Base-by-base conservation (phyloP, 2,329 filamentous ascomycete species). In the Xylariaceae sp. region DNA sequence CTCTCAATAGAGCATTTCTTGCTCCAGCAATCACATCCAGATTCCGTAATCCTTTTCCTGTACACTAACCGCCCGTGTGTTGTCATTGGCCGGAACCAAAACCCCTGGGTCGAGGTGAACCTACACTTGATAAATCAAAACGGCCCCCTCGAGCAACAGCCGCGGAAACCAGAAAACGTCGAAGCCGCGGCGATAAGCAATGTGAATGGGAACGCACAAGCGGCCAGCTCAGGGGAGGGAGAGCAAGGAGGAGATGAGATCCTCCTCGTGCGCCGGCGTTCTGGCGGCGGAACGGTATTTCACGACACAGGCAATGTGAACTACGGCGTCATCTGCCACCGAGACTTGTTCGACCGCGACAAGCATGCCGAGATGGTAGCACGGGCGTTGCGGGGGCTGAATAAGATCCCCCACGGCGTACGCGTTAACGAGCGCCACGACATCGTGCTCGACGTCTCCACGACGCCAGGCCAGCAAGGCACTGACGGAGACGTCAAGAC, bases 11-110 rank as follows among this genome's bases (percentile, higher is more conserved):
- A 99, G 75, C 90, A 97, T 69, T 86, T 89, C 70, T 84, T 99
- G 29, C 81, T 97, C 7, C 84, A 89, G 64, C 83, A 84, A 51
- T 86, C 87, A 0, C 81, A 85, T 1, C 76, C 83, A 6, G 81
- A 87, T 56, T 90, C 90, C 12, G 86, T 81, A 13, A 72, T 97
- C 47, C 81, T 97, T 1, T 88, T 97, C 53, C 80, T 96, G 47
- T 99, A 97, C 74, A 81, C 84, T 64, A 97, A 99, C 72, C 73
- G 83, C 36, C 91, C 92, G 0, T 91, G 89, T 68, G 80, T 99
- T 55, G 86, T 99, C 67, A 86, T 99, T 62, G 94, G 94, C 41
- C 85, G 94, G 56, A 99, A 99, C 70, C 94, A 99, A 74, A 99
- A 99, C 70, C 94, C 94, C 50, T 99, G 92, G 94, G 79, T 89